Base-by-base conservation (phyloP, 345 rosid genomes). In the Anastatica hierochuntica region DNA sequence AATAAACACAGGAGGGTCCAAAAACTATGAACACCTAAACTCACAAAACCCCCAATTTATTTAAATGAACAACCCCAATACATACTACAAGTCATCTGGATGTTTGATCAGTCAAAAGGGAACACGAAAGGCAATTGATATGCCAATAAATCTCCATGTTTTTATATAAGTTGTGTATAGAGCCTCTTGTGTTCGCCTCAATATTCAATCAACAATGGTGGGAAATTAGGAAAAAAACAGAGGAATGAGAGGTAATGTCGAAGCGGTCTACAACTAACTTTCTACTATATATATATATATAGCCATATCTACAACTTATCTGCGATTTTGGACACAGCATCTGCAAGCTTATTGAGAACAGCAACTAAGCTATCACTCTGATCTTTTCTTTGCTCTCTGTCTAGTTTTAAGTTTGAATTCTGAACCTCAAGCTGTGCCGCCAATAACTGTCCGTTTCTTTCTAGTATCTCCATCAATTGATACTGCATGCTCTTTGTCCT, bases 321-420 rank as follows among this genome's bases (percentile, higher is more conserved):
- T 0, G 97, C 98, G 12, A 92, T 85, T 57, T 78, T 88, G 6
- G 78, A 83, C 13, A 92, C 70, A 50, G 94, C 98, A 16, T 92
- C 94, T 3, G 97, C 97, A 1, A 92, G 90, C 74, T 88, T 88
- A 34, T 69, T 79, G 36, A 92, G 97, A 48, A 83, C 98, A 41
- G 76, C 70, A 46, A 92, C 83, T 60, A 92, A 37, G 70, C 74
- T 76, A 56, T 73, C 76, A 19, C 77, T 69, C 3, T 85, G 94
- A 57, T 80, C 80, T 67, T 77, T 88, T 52, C 97, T 63, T 74
- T 88, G 98, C 74, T 88, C 94, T 49, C 96, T 63, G 56, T 84
- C 96, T 72, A 81, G 63, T 56, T 66, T 80, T 18, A 70, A 76
- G 51, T 79, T 74, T 64, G 38, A 70, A 74, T 79, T 88, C 69